Percentiles rank a stretch among this genome's conserved stretches.
phyloP scores from a whole-genome alignment of 495 filamentous ascomycete species.

The Aspergillus leporis region DNA sequence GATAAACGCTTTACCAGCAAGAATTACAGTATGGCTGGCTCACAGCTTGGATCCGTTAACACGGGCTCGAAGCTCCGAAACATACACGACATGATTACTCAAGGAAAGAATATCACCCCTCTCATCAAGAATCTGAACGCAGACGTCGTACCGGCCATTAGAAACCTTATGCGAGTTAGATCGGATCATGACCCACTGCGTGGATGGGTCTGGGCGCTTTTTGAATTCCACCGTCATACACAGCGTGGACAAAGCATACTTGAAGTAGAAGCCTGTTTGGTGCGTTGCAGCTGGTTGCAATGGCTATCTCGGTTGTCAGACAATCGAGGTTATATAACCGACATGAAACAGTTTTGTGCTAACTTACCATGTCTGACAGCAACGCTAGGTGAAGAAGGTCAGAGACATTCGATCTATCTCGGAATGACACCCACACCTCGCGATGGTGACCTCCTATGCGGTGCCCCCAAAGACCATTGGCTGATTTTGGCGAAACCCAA shows the following conservation, averaged over 20 bases:
- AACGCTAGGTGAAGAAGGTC: constrained; percentile 21
- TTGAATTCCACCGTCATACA: constrained; percentile 29
- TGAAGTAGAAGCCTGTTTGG: constrained; percentile 18
- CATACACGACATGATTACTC: constrained; percentile 25
- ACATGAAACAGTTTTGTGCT: background rate
- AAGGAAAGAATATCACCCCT: constrained; percentile 17
- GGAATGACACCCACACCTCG: constrained; percentile 27
- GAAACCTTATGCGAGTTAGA: constrained; percentile 23
- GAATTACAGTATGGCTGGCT: background rate
- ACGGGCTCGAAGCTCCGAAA: constrained; percentile 10
- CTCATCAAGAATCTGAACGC: constrained; percentile 21
- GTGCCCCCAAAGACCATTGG: constrained; percentile 24
- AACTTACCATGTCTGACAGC: constrained; percentile 23
- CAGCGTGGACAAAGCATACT: constrained; percentile 24
- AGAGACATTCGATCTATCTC: constrained; percentile 21
- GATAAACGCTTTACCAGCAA: background rate
- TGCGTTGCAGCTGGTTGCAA: constrained; percentile 29
- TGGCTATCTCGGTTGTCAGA: constrained; percentile 10
- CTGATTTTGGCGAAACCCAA: constrained; percentile 21
- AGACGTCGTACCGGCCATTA: constrained; percentile 24
- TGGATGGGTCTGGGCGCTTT: constrained; percentile 22
- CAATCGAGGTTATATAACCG: background rate
- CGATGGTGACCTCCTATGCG: constrained; percentile 24
- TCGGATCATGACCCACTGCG: constrained; percentile 23
- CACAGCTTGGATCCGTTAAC: background rate